These are phyloP conservation scores for Chlorella sp. DNA, from an alignment of 139 green algal species.

Conservation along the genomic window DNA sequence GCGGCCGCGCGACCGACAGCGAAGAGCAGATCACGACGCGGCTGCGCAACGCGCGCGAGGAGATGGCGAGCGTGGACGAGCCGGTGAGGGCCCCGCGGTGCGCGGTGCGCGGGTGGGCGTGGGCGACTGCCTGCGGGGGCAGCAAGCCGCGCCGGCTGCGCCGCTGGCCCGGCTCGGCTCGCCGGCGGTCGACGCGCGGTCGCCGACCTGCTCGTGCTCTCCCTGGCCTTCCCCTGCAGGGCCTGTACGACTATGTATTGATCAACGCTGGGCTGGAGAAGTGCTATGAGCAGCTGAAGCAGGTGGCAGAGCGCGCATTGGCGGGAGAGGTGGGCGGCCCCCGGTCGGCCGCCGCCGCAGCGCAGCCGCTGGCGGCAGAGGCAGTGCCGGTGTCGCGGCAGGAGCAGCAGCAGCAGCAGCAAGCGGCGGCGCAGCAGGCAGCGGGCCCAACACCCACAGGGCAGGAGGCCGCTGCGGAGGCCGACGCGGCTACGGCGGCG, in stretches of 20 bases:
- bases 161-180: no score
- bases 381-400: background rate
- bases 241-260: slow-evolving; percentile 75
- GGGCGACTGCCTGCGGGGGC: no score
- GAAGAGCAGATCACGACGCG: slow-evolving; percentile 75
- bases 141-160: no score
- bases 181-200: no score
- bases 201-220: no score
- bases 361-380: background rate
- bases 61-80: slow-evolving; percentile 57
- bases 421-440: background rate
- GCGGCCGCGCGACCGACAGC: slow-evolving; percentile 76
- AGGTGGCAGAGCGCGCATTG: slow-evolving; percentile 43
- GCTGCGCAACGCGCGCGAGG: slow-evolving; percentile 58
- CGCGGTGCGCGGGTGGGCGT: no score
- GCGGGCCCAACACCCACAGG: background rate
- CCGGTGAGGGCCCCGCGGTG: background rate
- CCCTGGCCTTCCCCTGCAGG: slow-evolving; percentile 61
- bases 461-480: no score
- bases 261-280: slow-evolving; percentile 75
- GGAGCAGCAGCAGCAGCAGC: background rate
- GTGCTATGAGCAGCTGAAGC: slow-evolving; percentile 50
- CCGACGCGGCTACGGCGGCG: no score
- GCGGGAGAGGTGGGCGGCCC: slow-evolving; percentile 33
- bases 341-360: background rate